These are phyloP conservation scores for Aethionema arabicum DNA, from an alignment of 345 rosid genomes.

Conservation along the genomic window DNA sequence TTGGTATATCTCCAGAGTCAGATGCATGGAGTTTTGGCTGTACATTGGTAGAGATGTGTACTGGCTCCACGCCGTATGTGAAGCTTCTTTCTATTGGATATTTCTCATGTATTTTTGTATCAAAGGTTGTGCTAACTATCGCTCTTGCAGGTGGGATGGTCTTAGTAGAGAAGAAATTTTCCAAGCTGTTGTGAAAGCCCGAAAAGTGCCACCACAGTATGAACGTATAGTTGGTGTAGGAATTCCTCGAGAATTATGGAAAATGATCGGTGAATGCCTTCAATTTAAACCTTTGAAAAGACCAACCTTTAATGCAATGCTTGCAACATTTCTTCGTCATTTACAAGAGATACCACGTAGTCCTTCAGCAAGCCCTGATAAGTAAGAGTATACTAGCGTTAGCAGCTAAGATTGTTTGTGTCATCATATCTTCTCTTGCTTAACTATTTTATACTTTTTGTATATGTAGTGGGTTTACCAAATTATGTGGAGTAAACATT, in stretches of 20 bases:
- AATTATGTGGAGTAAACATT: conserved; percentile 50
- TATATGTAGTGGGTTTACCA: conserved; percentile 55
- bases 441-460: conserved; percentile 14
- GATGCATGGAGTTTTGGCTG: conserved; percentile 99
- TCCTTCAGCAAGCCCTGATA: conserved; percentile 89
- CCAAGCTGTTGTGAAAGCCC: conserved; percentile 79
- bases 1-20: conserved; percentile 82
- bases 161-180: conserved; percentile 88
- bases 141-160: conserved; percentile 80
- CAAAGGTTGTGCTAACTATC: conserved; percentile 18
- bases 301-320: conserved; percentile 87
- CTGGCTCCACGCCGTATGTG: conserved; percentile 95
- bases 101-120: conserved; percentile 19
- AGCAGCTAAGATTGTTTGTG: conserved; percentile 9
- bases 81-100: conserved; percentile 24
- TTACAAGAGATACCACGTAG: conserved; percentile 91
- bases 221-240: conserved; percentile 97
- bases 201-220: conserved; percentile 93
- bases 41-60: conserved; percentile 98
- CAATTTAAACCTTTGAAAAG: conserved; percentile 90
- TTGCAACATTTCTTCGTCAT: conserved; percentile 85
- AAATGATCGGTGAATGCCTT: conserved; percentile 97
- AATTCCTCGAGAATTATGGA: conserved; percentile 92
- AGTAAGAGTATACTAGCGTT: conserved; percentile 47
- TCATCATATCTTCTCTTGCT: conserved; percentile 15